These are phyloP conservation scores for Fragaria iinumae DNA, from an alignment of 306 rosid species.

Conservation along the genomic window DNA sequence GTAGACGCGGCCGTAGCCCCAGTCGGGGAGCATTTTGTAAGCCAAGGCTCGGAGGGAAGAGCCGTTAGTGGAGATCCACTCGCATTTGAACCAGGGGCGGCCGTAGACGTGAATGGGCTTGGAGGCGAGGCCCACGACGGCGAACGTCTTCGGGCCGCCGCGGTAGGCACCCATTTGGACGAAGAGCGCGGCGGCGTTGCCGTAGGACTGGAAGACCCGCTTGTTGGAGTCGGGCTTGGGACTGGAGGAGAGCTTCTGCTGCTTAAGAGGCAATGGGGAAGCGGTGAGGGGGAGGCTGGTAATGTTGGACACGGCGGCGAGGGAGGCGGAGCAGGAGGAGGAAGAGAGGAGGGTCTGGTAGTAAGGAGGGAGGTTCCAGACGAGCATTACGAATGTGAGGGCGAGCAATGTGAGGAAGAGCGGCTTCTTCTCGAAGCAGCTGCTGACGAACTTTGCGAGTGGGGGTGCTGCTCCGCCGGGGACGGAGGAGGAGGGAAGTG, in stretches of 20 bases:
- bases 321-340: constrained; percentile 11
- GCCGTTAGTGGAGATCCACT: constrained; percentile 38
- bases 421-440: constrained; percentile 33
- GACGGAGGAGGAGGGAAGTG: constrained; percentile 13
- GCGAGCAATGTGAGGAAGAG: constrained; percentile 29
- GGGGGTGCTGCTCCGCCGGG: constrained; percentile 4
- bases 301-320: neutral
- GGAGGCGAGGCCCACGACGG: constrained; percentile 39
- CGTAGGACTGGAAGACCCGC: constrained; percentile 30
- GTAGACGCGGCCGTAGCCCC: constrained; percentile 50
- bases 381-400: constrained; percentile 29
- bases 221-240: constrained; percentile 22
- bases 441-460: constrained; percentile 7
- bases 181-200: constrained; percentile 39
- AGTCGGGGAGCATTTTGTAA: constrained; percentile 40
- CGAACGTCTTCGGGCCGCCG: constrained; percentile 36
- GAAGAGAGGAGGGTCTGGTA: constrained; percentile 39
- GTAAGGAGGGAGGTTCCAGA: constrained; percentile 44
- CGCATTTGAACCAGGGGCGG: constrained; percentile 39
- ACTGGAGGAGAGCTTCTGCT: constrained; percentile 20
- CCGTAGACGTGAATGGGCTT: constrained; percentile 44
- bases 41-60: constrained; percentile 33
- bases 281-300: neutral
- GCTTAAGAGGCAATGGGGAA: neutral
- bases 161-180: constrained; percentile 40